Evolutionary conservation across 768 basidiomycete species (phyloP).

Genomic region (Kwoniella sp.): DNA sequence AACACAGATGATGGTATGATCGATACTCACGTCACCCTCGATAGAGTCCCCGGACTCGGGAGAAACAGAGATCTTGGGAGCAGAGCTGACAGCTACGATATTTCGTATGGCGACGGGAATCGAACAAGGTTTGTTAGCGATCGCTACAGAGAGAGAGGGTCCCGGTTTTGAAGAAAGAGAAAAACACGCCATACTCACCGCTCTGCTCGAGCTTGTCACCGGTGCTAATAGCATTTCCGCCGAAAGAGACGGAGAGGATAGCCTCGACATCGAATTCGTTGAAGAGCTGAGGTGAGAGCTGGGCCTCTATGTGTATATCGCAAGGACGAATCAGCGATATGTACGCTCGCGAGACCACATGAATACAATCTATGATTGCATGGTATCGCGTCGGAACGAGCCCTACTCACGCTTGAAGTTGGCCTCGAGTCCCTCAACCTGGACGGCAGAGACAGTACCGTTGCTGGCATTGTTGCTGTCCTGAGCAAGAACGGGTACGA

Average conservation of each 20-base stretch:
- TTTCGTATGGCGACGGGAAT: too few species aligned
- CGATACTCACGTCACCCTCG: slow-evolving; percentile 44
- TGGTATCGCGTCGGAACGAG: background rate
- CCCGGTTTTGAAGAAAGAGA: too few species aligned
- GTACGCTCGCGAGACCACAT: too few species aligned
- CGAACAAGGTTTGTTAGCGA: too few species aligned
- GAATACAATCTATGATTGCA: too few species aligned
- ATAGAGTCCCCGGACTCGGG: slow-evolving; percentile 62
- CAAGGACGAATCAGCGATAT: background rate
- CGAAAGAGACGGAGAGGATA: slow-evolving; percentile 63
- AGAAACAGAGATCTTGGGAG: slow-evolving; percentile 63
- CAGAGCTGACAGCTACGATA: slow-evolving; percentile 63
- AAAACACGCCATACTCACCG: slow-evolving; percentile 58
- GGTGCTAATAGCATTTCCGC: slow-evolving; percentile 61
- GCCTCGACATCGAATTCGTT: slow-evolving; percentile 66
- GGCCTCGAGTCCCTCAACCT: slow-evolving; percentile 25
- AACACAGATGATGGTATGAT: too few species aligned
- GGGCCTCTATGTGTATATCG: slow-evolving; percentile 37
- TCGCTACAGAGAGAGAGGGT: too few species aligned
- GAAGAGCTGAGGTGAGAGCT: slow-evolving; percentile 67
- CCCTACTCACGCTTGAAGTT: slow-evolving; percentile 26
- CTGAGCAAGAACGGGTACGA: slow-evolving; percentile 20
- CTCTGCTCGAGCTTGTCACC: slow-evolving; percentile 66
- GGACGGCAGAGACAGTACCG: slow-evolving; percentile 14
- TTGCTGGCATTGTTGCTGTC: slow-evolving; percentile 10